Base-by-base conservation (phyloP, 805 yeast species). In the Vanderwaltozyma tropicalis region DNA sequence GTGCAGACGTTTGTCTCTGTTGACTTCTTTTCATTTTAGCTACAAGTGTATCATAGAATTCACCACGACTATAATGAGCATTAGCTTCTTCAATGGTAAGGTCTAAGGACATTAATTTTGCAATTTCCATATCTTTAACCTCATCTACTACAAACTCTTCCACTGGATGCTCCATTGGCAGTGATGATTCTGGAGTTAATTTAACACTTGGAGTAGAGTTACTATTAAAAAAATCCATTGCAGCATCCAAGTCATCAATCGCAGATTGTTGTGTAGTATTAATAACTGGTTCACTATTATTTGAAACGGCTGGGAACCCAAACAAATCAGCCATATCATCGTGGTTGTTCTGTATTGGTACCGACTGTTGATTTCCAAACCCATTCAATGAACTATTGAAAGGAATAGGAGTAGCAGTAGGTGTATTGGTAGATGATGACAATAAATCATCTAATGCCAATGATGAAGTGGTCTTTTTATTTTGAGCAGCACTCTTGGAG, bases 61-160 rank as follows among this genome's bases (percentile, higher is more conserved):
- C 28, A 12, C 59, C 60, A 14, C 42, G 41, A 10, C 53, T 53
- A 31, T 52, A 53, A 25, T 38, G 44, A 2, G 35, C n/a, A 5
- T 28, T 31, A 12, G 63, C 57, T 33, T 46, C 38, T 3, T 50
- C 50, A 12, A 53, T 43, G 3, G 51, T 33, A 5, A 49, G 32
- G 3, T 53, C 60, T 31, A 58, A 40, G 0, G 63, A 58, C 63
- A 58, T 58, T 32, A 58, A 35, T 35, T 44, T 48, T 2, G 63
- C 62, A 10, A 58, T 47, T 39, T 58, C 62, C 61, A 57, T 55
- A 41, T 58, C 63, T 35, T 43, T 52, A 2, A 55, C 55, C 35
- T 58, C 62, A 39, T 58, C 62, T 3, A 55, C 54, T 5, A 53
- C 37, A 16, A 27, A 37, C 9, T 35, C 43, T 19, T 10, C 14